A percentile compares a stretch with the other conserved stretches of the same genome.
Conservation (phyloP, 179 eudicot genomes). For the Patellifolia procumbens region DNA sequence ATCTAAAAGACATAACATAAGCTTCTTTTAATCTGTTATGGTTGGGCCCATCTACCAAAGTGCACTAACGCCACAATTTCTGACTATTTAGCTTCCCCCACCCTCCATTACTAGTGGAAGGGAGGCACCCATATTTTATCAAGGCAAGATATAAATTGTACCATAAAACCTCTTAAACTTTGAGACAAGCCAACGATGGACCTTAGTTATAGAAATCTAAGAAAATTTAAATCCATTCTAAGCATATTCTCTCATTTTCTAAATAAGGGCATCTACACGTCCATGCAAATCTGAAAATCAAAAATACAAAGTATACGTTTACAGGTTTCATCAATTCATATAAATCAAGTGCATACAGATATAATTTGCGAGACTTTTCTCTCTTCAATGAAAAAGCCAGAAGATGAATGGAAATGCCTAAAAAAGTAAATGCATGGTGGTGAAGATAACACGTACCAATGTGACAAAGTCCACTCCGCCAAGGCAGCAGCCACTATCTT, state of each 20-base stretch:
- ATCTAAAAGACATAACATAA: background rate
- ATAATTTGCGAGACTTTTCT: background rate
- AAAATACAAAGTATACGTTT: background rate
- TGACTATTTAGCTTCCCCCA: background rate
- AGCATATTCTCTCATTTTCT: background rate
- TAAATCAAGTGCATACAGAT: background rate
- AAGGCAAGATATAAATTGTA: background rate
- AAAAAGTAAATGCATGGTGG: background rate
- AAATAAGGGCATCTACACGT: too few species aligned
- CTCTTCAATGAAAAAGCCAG: background rate
- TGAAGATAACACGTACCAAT: slow-evolving; percentile 50
- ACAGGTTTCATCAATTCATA: background rate
- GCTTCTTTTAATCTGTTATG: background rate
- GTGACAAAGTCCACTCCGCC: slow-evolving; percentile 89
- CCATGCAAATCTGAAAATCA: background rate
- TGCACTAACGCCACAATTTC: too few species aligned
- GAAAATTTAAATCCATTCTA: background rate
- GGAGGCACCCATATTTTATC: background rate
- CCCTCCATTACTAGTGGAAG: background rate
- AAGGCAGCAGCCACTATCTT: slow-evolving; percentile 50
- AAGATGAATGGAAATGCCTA: background rate
- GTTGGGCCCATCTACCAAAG: background rate
- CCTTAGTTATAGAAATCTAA: background rate
- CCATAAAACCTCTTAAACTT: background rate
- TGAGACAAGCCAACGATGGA: too few species aligned